Base-by-base conservation (phyloP, 805 yeast genomes). In the Brettanomyces sp. region DNA sequence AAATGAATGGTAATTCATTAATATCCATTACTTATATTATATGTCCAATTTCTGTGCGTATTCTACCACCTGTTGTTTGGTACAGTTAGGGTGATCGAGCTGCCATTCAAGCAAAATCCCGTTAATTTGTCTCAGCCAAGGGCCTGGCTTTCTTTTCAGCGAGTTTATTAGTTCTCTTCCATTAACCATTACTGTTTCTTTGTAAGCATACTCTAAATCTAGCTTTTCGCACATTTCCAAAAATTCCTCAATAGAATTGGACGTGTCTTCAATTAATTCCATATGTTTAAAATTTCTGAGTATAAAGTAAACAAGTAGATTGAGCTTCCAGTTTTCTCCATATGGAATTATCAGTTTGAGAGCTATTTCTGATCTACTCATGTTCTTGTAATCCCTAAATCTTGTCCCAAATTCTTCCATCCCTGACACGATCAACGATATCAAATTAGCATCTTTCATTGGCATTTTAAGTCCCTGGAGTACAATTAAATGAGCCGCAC, bases 401-500 rank as follows among this genome's bases (percentile, higher is more conserved):
- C 60, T 40, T 1, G 46, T 46, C 38, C 56, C 52, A 41, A 65
- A 69, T 3, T 53, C 48, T 0, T 49, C 53, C 8, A 56, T 55
- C 1, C 62, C 58, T 7, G 65, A 63, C 2, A 78, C 66, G 28
- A 81, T 63, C 36, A 64, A 63, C 1, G 79, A 58, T 1, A 79
- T 74, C 14, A 67, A 62, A 3, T 74, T 80, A 14, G 77, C 76
- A 40, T 78, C 82, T 42, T 63, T 65, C 45, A 73, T 72, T 6
- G 88, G 79, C 46, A 77, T 70, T 56, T 84, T 82, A 33, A 90
- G 60, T 0, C 95, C 91, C 48, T 85, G 88, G 52, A 77, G 73
- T 32, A 85, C 61, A 7, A 35, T 22, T 32, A 35, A 24, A 33
- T 42, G 39, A 7, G 33, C 24, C 7, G 44, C 44, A 22, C 22